Base-by-base conservation (phyloP, 2,329 filamentous ascomycete genomes). In the Sarocladium strictum region DNA sequence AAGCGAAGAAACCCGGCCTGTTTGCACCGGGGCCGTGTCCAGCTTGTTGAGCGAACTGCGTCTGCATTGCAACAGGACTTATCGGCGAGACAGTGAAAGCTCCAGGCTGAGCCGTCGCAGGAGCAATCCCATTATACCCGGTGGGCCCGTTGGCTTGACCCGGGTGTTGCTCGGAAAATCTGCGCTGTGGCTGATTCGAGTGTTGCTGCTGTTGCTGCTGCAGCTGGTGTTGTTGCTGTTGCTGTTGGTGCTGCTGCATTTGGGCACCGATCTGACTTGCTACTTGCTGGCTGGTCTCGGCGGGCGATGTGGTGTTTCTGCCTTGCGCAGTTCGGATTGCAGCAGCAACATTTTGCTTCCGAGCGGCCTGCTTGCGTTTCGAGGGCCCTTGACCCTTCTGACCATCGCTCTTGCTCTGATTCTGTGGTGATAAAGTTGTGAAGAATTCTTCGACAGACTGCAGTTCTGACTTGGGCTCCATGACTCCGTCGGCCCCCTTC, bases 381-480 rank as follows among this genome's bases (percentile, higher is more conserved):
- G 57, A 40, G 2, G 57, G 41, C 37, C 59, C 55, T 14, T 57
- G 54, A 4, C 56, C 59, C 33, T 65, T 62, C 29, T 59, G 27
- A 33, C 47, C 55, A 27, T 65, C 64, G n/a, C 59, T 63, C 19
- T 61, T 63, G 14, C 84, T 74, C 51, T 72, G 69, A 65, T 73
- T 74, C 67, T 82, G 71, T 59, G 83, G 79, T 24, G 87, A 88
- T 35, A 96, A 75, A 50, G 85, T 89, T 5, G 89, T 88, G 65
- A 97, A 93, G 72, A 95, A 97, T 61, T 97, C 91, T 64, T 96
- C 92, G 0, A 97, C 91, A 3, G 90, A 96, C 64, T 94, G 89
- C n/a, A 96, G 76, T 66, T 96, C 89, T 2, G 89, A 84, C 65
- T 93, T 92, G 63, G 96, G 89, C 57, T 91, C 89, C 60, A 97